These are phyloP conservation scores for Prunus armeniaca DNA, from an alignment of 306 rosid species.

Conservation along the genomic window DNA sequence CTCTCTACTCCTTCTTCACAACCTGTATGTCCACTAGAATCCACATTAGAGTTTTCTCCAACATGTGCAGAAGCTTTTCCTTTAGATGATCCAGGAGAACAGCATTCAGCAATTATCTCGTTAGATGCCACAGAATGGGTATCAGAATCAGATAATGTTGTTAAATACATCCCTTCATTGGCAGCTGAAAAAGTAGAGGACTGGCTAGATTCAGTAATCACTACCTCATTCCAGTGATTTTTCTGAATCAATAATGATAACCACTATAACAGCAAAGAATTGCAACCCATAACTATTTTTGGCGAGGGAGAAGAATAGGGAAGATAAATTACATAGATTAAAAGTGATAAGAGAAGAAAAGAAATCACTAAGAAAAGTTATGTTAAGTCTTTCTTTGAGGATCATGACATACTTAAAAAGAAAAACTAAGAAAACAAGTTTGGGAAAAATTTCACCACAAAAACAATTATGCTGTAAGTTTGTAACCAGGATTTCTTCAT, in stretches of 20 bases:
- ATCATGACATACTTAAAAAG: not conserved
- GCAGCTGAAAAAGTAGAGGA: conserved; percentile 1
- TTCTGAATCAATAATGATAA: not conserved
- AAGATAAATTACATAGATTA: not conserved
- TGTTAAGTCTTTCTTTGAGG: not conserved
- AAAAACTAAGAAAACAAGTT: not conserved
- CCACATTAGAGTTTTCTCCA: not conserved
- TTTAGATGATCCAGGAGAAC: not conserved
- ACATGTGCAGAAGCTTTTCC: not conserved
- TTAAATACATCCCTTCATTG: not conserved
- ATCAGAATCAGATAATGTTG: not conserved
- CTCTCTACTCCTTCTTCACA: not conserved
- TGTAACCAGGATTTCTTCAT: not conserved
- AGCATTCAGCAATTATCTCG: not conserved
- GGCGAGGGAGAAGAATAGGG: not conserved
- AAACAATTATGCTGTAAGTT: not conserved
- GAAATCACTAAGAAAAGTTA: not conserved
- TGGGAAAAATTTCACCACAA: not conserved
- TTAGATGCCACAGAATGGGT: not conserved
- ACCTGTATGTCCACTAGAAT: not conserved
- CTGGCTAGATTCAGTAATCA: not conserved
- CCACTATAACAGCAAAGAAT: not conserved
- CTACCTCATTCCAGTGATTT: not conserved
- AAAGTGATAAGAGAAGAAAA: not conserved
- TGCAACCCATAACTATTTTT: not conserved